phyloP scores from a whole-genome alignment of 441 rosid genomes.

The Syzygium malaccense region DNA sequence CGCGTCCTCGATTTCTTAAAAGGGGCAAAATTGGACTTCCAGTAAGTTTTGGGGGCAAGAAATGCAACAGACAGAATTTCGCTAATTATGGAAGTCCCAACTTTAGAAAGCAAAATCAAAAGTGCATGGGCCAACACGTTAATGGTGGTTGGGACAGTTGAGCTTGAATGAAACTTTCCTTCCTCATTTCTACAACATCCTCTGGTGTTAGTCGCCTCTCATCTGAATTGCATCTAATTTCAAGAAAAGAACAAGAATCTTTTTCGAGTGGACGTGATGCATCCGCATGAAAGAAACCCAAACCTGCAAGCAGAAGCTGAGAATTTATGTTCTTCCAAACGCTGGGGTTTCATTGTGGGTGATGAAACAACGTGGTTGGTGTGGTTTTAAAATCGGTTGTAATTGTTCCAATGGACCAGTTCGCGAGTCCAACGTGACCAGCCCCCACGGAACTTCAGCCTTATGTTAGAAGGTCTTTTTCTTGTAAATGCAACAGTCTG shows the following conservation, averaged over 20 bases:
- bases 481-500: not conserved
- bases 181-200: not conserved
- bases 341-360: not conserved
- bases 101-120: not conserved
- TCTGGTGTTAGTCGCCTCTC: not conserved
- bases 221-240: not conserved
- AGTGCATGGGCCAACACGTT: not conserved
- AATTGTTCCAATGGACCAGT: not conserved
- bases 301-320: not conserved
- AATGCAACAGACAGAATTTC: no score
- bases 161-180: not conserved
- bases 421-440: not conserved
- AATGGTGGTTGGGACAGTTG: not conserved
- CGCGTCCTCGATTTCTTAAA: no score
- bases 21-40: no score
- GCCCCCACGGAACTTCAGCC: not conserved
- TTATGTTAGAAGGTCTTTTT: not conserved
- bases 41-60: no score
- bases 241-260: not conserved
- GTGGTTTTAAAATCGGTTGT: not conserved
- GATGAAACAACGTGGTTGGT: not conserved
- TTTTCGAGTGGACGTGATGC: not conserved
- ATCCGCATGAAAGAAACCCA: not conserved
- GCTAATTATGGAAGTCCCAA: no score
- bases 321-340: not conserved